These are phyloP conservation scores for Halophytophthora polymorphica DNA, from an alignment of 352 stramenopile species.

Conservation along the genomic window DNA sequence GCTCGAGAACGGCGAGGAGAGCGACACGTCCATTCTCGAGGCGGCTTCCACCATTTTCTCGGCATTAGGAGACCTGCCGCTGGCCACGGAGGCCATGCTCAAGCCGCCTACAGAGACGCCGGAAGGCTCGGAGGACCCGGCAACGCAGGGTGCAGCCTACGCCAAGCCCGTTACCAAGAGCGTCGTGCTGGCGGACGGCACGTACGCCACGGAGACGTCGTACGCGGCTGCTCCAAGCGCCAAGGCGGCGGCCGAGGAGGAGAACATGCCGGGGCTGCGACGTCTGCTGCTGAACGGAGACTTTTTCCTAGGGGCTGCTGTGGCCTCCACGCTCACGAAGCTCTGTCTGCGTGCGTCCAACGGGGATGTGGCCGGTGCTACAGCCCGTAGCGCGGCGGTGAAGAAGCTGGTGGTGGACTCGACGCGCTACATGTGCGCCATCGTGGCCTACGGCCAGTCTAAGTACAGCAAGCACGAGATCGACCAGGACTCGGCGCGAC, in stretches of 20 bases:
- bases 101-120: constrained; percentile 31
- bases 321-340: constrained; percentile 95
- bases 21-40: constrained; percentile 73
- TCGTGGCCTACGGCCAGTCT: constrained; percentile 69
- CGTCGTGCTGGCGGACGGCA: constrained; percentile 98
- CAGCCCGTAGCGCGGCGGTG: constrained; percentile 42
- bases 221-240: constrained; percentile 55
- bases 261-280: constrained; percentile 68
- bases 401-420: constrained; percentile 75
- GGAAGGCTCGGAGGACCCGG: constrained; percentile 21
- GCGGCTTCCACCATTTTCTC: constrained; percentile 88
- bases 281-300: constrained; percentile 92
- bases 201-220: constrained; percentile 98
- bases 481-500: constrained; percentile 94
- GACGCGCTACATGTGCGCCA: constrained; percentile 69
- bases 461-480: constrained; percentile 84
- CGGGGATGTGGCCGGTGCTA: constrained; percentile 46
- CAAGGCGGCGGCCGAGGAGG: constrained; percentile 54
- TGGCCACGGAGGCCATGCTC: constrained; percentile 54
- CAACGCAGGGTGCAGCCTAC: constrained; percentile 43
- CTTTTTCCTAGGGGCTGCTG: constrained; percentile 95
- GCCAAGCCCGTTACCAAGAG: constrained; percentile 96
- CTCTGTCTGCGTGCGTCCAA: constrained; percentile 88
- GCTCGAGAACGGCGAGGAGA: constrained; percentile 36
- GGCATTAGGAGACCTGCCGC: constrained; percentile 72